phyloP scores from a whole-genome alignment of 116 monocot genomes.

The Dioscorea cayenensis region DNA sequence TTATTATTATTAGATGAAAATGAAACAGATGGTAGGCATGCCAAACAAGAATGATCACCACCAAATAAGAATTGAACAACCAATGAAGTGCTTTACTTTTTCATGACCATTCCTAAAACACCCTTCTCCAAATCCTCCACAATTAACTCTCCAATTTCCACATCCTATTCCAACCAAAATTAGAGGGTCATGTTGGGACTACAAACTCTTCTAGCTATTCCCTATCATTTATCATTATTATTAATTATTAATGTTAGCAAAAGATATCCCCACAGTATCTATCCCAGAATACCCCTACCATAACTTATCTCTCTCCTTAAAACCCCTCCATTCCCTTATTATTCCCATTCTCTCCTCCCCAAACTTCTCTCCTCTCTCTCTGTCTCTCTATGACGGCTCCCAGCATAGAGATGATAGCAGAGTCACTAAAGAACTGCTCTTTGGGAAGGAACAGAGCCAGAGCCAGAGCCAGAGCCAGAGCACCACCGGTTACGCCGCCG shows the following conservation, averaged over 20 bases:
- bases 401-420: constrained; percentile 36
- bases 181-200: not conserved
- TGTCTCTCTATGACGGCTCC: constrained; percentile 22
- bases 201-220: not conserved
- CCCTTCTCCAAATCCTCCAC: no score
- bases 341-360: not conserved
- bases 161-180: no score
- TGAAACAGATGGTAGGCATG: no score
- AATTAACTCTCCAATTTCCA: no score
- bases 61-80: no score
- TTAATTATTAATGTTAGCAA: not conserved
- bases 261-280: not conserved
- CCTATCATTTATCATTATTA: not conserved
- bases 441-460: not conserved
- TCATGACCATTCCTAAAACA: no score
- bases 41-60: no score
- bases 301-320: not conserved
- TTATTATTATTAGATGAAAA: no score
- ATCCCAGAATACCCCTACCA: not conserved
- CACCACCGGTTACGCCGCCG: not conserved
- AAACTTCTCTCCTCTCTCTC: not conserved
- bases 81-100: no score
- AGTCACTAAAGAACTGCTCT: constrained; percentile 28
- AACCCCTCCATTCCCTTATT: not conserved
- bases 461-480: not conserved